Conservation (phyloP, 495 filamentous ascomycete species). For the Rusavskia elegans region DNA sequence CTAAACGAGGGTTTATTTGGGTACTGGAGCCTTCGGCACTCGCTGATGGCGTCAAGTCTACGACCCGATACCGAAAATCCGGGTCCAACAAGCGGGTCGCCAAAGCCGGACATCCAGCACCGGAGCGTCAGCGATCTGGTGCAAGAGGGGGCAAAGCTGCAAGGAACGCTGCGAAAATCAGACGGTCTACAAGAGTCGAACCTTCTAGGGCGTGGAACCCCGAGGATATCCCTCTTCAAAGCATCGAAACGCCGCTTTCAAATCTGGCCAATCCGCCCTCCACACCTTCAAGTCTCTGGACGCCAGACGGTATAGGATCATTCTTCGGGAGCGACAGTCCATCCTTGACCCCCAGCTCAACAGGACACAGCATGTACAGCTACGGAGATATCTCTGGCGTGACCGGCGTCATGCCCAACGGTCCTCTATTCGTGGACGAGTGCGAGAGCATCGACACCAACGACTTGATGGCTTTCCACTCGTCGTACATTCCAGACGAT, state of each 20-base stretch:
- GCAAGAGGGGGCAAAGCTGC: constrained; percentile 39
- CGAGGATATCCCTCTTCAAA: neutral
- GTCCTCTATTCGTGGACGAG: neutral
- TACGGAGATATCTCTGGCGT: neutral
- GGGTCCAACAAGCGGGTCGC: constrained; percentile 28
- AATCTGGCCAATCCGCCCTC: neutral
- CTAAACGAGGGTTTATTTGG: constrained; percentile 50
- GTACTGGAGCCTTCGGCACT: constrained; percentile 47
- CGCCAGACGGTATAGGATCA: neutral
- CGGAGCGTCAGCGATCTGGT: constrained; percentile 37
- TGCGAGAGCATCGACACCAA: no score
- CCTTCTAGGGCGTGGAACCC: neutral
- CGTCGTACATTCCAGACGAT: no score
- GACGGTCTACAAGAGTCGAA: constrained; percentile 3
- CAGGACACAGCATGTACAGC: neutral
- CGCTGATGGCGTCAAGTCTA: constrained; percentile 49
- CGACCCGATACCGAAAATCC: constrained; percentile 54
- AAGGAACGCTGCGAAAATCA: constrained; percentile 17
- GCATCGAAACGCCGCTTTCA: neutral
- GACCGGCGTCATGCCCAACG: neutral
- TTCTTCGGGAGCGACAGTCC: neutral
- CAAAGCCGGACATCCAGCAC: constrained; percentile 26
- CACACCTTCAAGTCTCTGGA: neutral
- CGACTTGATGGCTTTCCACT: no score
- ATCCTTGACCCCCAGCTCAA: neutral